Evolutionary conservation across 805 yeast genomes (phyloP).

Genomic region (Tetrapisispora arboricola): DNA sequence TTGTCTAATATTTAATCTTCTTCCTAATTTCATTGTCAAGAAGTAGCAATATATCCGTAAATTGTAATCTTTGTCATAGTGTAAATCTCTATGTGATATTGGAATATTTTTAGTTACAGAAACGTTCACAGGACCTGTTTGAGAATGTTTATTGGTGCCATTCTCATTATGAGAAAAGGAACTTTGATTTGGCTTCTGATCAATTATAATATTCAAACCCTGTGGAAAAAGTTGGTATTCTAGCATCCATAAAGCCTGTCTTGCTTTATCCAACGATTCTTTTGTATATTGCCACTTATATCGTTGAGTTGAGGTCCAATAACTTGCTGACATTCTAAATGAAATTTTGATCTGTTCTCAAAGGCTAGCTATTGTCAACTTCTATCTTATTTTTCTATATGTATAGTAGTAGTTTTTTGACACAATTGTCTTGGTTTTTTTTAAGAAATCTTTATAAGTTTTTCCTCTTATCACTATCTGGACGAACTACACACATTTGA

Average conservation of each 20-base stretch:
- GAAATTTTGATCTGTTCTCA: too few relatives aligned
- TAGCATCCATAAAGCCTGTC: conserved; percentile 32
- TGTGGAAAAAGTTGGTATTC: conserved; percentile 30
- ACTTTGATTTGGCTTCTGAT: conserved; percentile 13
- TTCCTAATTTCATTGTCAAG: conserved; percentile 63
- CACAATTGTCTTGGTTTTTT: too few relatives aligned
- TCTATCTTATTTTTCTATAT: too few relatives aligned
- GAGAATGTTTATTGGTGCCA: neutral
- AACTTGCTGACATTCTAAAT: conserved; percentile 78
- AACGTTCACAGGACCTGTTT: neutral
- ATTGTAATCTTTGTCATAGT: conserved; percentile 42
- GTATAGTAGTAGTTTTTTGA: too few relatives aligned
- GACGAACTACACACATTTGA: too few relatives aligned
- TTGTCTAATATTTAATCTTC: conserved; percentile 69
- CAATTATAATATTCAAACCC: conserved; percentile 28
- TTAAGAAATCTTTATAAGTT: too few relatives aligned
- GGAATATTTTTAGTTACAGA: conserved; percentile 33
- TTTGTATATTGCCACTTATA: conserved; percentile 71
- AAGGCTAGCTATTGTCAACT: too few relatives aligned
- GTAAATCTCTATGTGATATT: conserved; percentile 32
- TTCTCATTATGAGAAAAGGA: neutral
- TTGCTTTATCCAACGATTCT: conserved; percentile 40
- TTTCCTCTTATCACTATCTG: too few relatives aligned
- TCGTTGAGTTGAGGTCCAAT: conserved; percentile 80
- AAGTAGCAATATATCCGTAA: conserved; percentile 73